Conservation (phyloP, 2,329 filamentous ascomycete species). For the Aaosphaeria arxii region DNA sequence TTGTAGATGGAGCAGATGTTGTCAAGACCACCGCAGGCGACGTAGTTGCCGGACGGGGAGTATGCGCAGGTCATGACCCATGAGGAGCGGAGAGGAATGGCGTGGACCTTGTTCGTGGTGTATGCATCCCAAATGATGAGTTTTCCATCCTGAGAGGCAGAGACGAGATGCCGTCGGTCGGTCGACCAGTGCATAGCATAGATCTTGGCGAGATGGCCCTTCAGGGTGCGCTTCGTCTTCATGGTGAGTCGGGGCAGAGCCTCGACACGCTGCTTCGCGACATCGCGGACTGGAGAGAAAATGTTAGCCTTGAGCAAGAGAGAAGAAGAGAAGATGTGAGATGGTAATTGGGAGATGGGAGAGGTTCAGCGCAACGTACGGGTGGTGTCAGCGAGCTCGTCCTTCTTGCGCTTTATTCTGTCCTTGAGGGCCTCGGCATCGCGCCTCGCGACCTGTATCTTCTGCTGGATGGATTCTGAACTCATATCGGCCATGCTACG, state of each 20-base stretch:
- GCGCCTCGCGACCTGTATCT: constrained; percentile 92
- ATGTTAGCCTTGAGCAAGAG: constrained; percentile 19
- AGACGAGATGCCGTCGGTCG: constrained; percentile 93
- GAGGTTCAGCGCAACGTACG: constrained; percentile 60
- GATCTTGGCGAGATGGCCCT: constrained; percentile 98
- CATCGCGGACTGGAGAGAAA: constrained; percentile 70
- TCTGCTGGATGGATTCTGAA: constrained; percentile 51
- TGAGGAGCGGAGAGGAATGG: constrained; percentile 92
- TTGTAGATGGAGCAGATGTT: constrained; percentile 99
- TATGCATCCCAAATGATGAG: constrained; percentile 99
- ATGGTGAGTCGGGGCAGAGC: constrained; percentile 89
- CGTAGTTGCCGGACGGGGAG: constrained; percentile 95
- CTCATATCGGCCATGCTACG: constrained; percentile 48
- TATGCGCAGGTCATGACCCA: constrained; percentile 99
- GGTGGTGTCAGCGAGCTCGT: constrained; percentile 96
- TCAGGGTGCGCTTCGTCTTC: constrained; percentile 95
- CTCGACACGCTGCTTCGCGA: constrained; percentile 90
- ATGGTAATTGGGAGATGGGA: neutral
- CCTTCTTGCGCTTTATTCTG: constrained; percentile 99
- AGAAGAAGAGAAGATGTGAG: neutral
- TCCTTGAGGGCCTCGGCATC: constrained; percentile 98
- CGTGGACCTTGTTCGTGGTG: constrained; percentile 99
- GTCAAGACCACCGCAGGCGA: constrained; percentile 96
- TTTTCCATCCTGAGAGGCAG: constrained; percentile 97
- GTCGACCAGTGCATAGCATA: constrained; percentile 99